Base-by-base conservation (phyloP, 176 grass and related monocot genomes). In the Aegilops tauschii region DNA sequence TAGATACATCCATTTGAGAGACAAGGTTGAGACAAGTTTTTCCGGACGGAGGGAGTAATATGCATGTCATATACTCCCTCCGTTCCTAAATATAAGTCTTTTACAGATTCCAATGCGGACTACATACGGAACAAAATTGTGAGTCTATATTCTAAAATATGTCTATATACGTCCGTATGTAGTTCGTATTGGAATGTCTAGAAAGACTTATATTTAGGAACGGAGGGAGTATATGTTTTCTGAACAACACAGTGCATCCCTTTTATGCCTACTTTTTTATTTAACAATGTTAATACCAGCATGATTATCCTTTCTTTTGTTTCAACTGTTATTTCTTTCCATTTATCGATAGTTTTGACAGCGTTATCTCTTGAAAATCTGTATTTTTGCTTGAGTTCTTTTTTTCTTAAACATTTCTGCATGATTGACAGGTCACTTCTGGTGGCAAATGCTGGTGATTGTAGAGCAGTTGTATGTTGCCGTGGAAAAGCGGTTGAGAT, bases 361-460 rank as follows among this genome's bases (percentile, higher is more conserved):
- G 36, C 30, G 36, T 69, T 16, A 28, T 23, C 27, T 64, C 58
- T 64, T 45, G 39, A 67, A 85, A 17, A 14, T 9, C 10, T 54
- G 14, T 32, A 25, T 9, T 74, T 74, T n/a, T 61, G 64, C 30
- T 74, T 37, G 2, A n/a, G 28, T 79, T 39, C 11, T 29, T n/a
- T 79, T 74, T 2, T 69, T 30, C n/a, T 70, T 76, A n/a, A 36
- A 14, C 34, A 23, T 68, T 73, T 69, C 18, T 30, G 17, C 61
- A 21, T 83, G 28, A 73, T 69, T 35, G 8, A 71, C 83, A 98
- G 97, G 92, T 96, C 90, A 23, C 89, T 98, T 71, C 82, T 98
- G 59, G 97, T 98, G 20, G 97, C 92, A 21, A 98, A 98, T 91
- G 97, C 90, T 77, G 94, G 97, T 76, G 97, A 96, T 71, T 98